Base-by-base conservation (phyloP, 2,329 filamentous ascomycete genomes). In the Pyrenophora teres region DNA sequence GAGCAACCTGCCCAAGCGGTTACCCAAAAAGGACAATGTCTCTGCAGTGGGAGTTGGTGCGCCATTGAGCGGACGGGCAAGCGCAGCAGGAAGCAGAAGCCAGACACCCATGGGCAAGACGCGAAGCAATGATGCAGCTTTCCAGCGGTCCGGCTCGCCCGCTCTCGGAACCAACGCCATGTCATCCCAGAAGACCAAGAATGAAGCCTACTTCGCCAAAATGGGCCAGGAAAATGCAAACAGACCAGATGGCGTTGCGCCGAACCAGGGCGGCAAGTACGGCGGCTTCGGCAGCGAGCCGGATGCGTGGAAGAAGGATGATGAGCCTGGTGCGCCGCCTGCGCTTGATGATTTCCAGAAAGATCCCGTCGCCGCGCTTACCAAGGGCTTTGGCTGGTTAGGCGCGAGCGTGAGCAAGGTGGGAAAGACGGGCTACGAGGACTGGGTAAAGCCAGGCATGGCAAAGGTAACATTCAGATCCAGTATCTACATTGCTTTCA, bases 371-470 rank as follows among this genome's bases (percentile, higher is more conserved):
- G 92, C 85, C 1, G 92, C 93, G 13, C 75, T 99, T 63, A 91
- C 87, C 23, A 97, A 96, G 76, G 90, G 93, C 0, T 95, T 97
- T 67, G 93, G 93, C 7, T 97, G 94, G 92, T 91, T 97, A 68
- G 84, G 91, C 15, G 88, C 85, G 30, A 92, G 90, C 10, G 91
- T 97, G 36, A 87, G 86, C 21, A 96, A 94, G 80, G 89, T 90
- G 59, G 94, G 92, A 32, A 95, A 96, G 80, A 90, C 85, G 13
- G 88, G 97, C 19, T 96, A 97, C 72, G 88, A 94, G 62, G 85
- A 88, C 30, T 97, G 91, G 76, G 90, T 99, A 46, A 92, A 96
- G 76, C 94, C 94, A 8, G 94, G 92, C 23, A 91, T 94, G 56
- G 89, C 90, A 69, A 89, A 92, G 84, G 89, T 92, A 80, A n/a